phyloP scores from a whole-genome alignment of 2,329 filamentous ascomycete species.

The Pseudocercospora pini-densiflorae region DNA sequence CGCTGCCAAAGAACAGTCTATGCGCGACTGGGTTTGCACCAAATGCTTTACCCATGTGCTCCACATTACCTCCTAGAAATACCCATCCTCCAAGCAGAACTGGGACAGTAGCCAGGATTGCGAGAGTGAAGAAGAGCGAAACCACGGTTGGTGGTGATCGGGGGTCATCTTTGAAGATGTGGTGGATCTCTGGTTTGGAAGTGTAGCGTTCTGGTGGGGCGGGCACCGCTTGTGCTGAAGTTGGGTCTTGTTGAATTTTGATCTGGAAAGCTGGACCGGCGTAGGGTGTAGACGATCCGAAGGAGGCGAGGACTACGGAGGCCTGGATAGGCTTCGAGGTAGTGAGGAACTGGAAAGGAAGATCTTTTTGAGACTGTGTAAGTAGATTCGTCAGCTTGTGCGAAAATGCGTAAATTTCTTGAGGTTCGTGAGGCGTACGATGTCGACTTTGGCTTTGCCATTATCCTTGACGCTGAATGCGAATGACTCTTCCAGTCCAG shows the following conservation, averaged over 20 bases:
- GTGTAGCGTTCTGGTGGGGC: slow-evolving; percentile 80
- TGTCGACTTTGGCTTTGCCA: slow-evolving; percentile 81
- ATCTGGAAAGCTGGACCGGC: slow-evolving; percentile 75
- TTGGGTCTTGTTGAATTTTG: slow-evolving; percentile 66
- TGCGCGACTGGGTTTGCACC: slow-evolving; percentile 79
- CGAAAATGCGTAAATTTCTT: background rate
- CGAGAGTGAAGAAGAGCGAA: slow-evolving; percentile 75
- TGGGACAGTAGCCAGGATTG: slow-evolving; percentile 75
- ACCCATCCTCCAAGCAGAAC: slow-evolving; percentile 75
- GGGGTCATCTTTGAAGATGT: slow-evolving; percentile 83
- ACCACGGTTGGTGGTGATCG: slow-evolving; percentile 80
- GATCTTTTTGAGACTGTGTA: slow-evolving; percentile 79
- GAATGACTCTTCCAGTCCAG: slow-evolving; percentile 85
- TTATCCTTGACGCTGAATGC: slow-evolving; percentile 82
- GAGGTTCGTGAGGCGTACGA: slow-evolving; percentile 64
- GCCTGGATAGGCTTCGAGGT: slow-evolving; percentile 72
- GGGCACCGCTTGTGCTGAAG: slow-evolving; percentile 62
- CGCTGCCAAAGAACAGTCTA: slow-evolving; percentile 80
- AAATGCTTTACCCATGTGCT: slow-evolving; percentile 76
- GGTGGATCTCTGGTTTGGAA: slow-evolving; percentile 82
- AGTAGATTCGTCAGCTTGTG: slow-evolving; percentile 30
- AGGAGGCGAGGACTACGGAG: slow-evolving; percentile 84
- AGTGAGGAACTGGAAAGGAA: slow-evolving; percentile 79
- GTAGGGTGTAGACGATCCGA: slow-evolving; percentile 73
- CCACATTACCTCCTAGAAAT: slow-evolving; percentile 79